These are phyloP conservation scores for Tylopilus intermedius DNA, from an alignment of 768 basidiomycete genomes.

Conservation along the genomic window DNA sequence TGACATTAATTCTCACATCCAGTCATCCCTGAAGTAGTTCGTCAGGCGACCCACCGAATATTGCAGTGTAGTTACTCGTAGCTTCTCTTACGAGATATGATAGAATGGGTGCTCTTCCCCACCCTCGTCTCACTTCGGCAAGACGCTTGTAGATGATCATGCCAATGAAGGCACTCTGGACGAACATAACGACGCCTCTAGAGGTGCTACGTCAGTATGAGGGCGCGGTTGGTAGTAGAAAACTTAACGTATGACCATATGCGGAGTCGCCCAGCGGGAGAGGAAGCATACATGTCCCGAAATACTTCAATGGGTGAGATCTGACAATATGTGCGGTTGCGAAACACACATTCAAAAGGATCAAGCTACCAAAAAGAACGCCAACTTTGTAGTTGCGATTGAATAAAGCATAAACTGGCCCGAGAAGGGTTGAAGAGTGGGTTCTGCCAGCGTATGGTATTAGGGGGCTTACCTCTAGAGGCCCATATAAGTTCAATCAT, in stretches of 20 bases:
- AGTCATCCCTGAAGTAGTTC: background rate
- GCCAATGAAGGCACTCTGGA: constrained; percentile 37
- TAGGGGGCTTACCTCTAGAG: constrained; percentile 19
- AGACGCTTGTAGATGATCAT: constrained; percentile 37
- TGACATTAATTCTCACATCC: background rate
- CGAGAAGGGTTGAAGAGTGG: background rate
- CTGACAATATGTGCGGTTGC: constrained; percentile 19
- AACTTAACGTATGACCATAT: constrained; percentile 15
- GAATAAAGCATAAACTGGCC: constrained; percentile 27
- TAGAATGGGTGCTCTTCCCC: constrained; percentile 40
- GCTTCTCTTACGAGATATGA: constrained; percentile 42
- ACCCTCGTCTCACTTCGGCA: constrained; percentile 33
- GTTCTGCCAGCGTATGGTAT: background rate
- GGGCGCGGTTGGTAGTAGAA: background rate
- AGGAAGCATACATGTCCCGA: constrained; percentile 26
- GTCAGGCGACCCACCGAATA: constrained; percentile 34
- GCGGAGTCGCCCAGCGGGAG: background rate
- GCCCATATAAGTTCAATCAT: constrained; percentile 23
- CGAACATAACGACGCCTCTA: constrained; percentile 19
- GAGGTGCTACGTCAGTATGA: background rate
- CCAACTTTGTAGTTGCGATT: constrained; percentile 31
- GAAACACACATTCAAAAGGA: constrained; percentile 18
- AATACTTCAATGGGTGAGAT: background rate
- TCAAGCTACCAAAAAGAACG: constrained; percentile 7
- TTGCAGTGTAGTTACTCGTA: constrained; percentile 37